Conservation (phyloP, 192 early-diverging fungal species). For the Entomortierella beljakovae region DNA sequence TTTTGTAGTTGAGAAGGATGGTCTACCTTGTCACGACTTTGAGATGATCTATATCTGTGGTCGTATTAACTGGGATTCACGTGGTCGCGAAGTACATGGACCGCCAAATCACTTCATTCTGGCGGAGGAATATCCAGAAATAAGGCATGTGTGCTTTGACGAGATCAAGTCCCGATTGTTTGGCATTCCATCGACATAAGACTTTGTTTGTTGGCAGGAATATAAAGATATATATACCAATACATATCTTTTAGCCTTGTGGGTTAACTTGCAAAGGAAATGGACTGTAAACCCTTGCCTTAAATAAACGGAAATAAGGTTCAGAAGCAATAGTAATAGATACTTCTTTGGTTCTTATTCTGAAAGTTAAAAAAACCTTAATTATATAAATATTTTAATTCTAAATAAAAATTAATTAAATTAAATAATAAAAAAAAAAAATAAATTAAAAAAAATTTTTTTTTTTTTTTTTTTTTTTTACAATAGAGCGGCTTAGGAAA, state of each 20-base stretch:
- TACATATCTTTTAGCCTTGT: no score
- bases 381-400: no score
- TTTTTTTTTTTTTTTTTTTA: conserved; percentile 4
- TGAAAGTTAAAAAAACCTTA: no score
- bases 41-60: conserved; percentile 6
- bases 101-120: not conserved
- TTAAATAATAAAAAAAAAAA: not conserved
- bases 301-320: no score
- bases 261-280: no score
- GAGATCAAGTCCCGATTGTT: not conserved
- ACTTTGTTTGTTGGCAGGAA: no score
- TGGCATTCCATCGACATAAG: not conserved
- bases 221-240: no score
- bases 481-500: no score
- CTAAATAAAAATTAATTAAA: not conserved
- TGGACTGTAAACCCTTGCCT: no score
- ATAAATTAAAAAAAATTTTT: not conserved
- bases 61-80: not conserved
- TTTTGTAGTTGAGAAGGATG: conserved; percentile 32
- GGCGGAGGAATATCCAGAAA: not conserved
- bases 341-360: no score
- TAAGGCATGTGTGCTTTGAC: conserved; percentile 4
- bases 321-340: no score
- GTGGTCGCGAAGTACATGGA: not conserved
- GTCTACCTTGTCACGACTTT: not conserved